Base-by-base conservation (phyloP, 2,329 filamentous ascomycete species). In the Epichloe typhina region DNA sequence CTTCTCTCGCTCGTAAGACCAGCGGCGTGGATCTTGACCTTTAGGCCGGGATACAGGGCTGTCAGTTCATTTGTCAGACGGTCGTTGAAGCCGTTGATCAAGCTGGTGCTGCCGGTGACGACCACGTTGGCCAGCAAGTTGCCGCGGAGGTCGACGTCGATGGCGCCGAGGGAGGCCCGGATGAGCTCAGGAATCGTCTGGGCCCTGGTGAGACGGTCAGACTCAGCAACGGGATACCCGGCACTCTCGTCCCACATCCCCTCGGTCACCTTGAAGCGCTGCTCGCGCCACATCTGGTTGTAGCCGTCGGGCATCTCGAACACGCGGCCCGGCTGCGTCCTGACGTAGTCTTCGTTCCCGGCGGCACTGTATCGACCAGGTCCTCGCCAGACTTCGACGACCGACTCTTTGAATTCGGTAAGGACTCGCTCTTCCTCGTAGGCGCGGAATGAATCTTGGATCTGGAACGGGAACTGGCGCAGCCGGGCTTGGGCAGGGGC, bases 241-340 rank as follows among this genome's bases (percentile, higher is more conserved):
- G 84, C 86, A 49, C 80, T 82, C 59, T 89, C 84, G 64, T 97
- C 91, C 75, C 93, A 98, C 66, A 98, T 78, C 41, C 87, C 87
- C 70, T 98, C 93, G 2, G 84, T 83, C 11, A 88, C 84, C 58
- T 82, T 81, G 76, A 85, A 96, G 47, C 93, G 83, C 66, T 96
- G 90, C 51, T 84, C 78, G 55, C 87, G 84, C 74, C 95, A 98
- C 69, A 95, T 85, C 66, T 95, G 87, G 72, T 97, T 98, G 72
- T 85, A 90, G 47, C 93, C 93, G 64, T 97, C 88, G 9, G 93
- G 93, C 79, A 98, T 93, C 72, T 98, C 93, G 62, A 96, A 98
- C 11, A 93, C 86, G 49, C 88, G 84, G 40, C 88, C 87, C 1
- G 88, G 87, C 56, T 83, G 81, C 43, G 71, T 75, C 64, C 79